phyloP scores from a whole-genome alignment of 768 basidiomycete genomes.

The Mycena alexandri region DNA sequence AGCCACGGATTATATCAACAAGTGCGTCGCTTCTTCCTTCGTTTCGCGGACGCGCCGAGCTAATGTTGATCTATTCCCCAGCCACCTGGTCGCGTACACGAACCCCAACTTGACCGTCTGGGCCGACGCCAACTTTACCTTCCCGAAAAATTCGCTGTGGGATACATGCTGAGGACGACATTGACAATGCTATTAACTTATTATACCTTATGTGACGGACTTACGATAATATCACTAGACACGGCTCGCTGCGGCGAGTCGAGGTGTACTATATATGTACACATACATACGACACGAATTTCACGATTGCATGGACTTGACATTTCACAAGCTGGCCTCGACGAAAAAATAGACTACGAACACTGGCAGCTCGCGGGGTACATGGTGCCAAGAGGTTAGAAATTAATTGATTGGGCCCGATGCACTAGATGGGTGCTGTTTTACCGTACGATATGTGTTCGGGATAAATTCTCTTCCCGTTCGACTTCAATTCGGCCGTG shows the following conservation, averaged over 20 bases:
- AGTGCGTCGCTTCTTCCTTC: slow-evolving; percentile 53
- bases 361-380: no score
- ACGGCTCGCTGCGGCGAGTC: background rate
- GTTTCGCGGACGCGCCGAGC: background rate
- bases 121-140: slow-evolving; percentile 77
- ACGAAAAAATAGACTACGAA: no score
- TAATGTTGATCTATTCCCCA: slow-evolving; percentile 35
- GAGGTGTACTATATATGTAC: slow-evolving; percentile 6
- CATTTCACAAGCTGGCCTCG: background rate
- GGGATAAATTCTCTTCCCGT: no score
- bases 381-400: no score
- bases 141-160: slow-evolving; percentile 72
- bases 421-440: no score
- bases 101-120: slow-evolving; percentile 94
- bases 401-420: no score
- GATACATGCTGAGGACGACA: slow-evolving; percentile 25
- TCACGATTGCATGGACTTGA: slow-evolving; percentile 5
- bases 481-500: no score
- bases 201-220: slow-evolving; percentile 5
- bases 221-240: slow-evolving; percentile 9
- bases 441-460: no score
- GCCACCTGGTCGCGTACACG: slow-evolving; percentile 69
- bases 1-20: slow-evolving; percentile 78
- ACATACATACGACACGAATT: background rate
- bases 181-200: background rate